Base-by-base conservation (phyloP, 192 early-diverging fungal species). In the Backusella psychrophila region DNA sequence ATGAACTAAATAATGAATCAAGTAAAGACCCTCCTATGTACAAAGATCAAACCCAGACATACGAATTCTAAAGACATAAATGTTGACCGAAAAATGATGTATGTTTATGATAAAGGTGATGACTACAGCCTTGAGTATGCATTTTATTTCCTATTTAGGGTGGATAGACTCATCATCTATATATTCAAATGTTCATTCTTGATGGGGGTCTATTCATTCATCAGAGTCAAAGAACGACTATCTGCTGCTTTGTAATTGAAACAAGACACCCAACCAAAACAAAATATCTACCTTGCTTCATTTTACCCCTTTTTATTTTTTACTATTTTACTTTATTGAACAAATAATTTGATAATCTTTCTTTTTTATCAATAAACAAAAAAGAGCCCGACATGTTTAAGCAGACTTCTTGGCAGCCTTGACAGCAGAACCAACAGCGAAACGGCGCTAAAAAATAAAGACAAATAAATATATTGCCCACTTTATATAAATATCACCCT, bases 341-440 rank as follows among this genome's bases (percentile, higher is more conserved):
- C 56, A 63, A 63, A 63, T 63, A 29, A 26, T 63, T 63, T 63
- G 56, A 63, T 63, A 63, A 63, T 29, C 56, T 63, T 63, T 63
- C 56, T 63, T 63, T 63, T 63, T 63, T 63, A 72, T 46, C 70
- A 72, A 72, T 72, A 44, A 72, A 72, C 70, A 72, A 72, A 72
- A 39, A 31, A 72, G 56, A 63, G 56, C 56, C 12, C 56, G 56
- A 63, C 56, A 63, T 63, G 56, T n/a, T 72, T 72, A 72, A 72
- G 70, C 70, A 39, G 34, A 29, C 41, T 72, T 72, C 42, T 42
- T 72, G 42, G 70, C 70, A 39, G 39, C 44, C 39, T 39, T 44
- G 19, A 72, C 70, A 33, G 70, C 42, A 72, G 39, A 23, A 52
- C 41, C 70, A 72, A 72, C 70, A 44, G 70, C 70, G 31, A 46